phyloP scores from a whole-genome alignment of 805 yeast species.

The Saturnispora saitoi region DNA sequence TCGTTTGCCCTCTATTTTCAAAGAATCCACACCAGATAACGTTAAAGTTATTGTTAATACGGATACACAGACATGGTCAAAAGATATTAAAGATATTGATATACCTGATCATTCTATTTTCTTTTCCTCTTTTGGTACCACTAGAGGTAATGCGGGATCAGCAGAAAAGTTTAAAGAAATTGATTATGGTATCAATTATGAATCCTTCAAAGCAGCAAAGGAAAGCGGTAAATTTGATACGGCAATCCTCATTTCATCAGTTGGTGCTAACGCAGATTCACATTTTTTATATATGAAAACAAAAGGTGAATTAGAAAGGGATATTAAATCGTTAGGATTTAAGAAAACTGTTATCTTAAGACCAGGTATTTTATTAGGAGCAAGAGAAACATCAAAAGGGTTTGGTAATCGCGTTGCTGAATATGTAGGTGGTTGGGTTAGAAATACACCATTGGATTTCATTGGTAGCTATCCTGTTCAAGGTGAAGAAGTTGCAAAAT shows the following conservation, averaged over 20 bases:
- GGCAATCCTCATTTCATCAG: slow-evolving; percentile 56
- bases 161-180: slow-evolving; percentile 60
- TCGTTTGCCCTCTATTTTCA: slow-evolving; percentile 26
- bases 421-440: slow-evolving; percentile 27
- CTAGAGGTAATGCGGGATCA: slow-evolving; percentile 63
- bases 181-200: slow-evolving; percentile 66
- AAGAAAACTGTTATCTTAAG: slow-evolving; percentile 65
- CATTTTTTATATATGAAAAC: slow-evolving; percentile 51
- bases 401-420: slow-evolving; percentile 27
- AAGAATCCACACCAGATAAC: slow-evolving; percentile 8
- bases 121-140: slow-evolving; percentile 69
- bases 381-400: slow-evolving; percentile 39
- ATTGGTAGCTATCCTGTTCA: slow-evolving; percentile 38
- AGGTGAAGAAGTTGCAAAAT: slow-evolving; percentile 59
- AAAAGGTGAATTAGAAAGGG: slow-evolving; percentile 74
- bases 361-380: slow-evolving; percentile 71
- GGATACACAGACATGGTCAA: slow-evolving; percentile 46
- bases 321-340: slow-evolving; percentile 51
- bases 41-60: slow-evolving; percentile 34
- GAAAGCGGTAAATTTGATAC: slow-evolving; percentile 54
- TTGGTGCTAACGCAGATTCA: slow-evolving; percentile 54
- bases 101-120: slow-evolving; percentile 33
- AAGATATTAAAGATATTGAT: slow-evolving; percentile 23
- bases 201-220: slow-evolving; percentile 66
- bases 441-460: slow-evolving; percentile 29